Evolutionary conservation across 257 asterid genomes (phyloP), one percentile per base, ranked within the genome.

Genomic region (Solanum bukasovii): DNA sequence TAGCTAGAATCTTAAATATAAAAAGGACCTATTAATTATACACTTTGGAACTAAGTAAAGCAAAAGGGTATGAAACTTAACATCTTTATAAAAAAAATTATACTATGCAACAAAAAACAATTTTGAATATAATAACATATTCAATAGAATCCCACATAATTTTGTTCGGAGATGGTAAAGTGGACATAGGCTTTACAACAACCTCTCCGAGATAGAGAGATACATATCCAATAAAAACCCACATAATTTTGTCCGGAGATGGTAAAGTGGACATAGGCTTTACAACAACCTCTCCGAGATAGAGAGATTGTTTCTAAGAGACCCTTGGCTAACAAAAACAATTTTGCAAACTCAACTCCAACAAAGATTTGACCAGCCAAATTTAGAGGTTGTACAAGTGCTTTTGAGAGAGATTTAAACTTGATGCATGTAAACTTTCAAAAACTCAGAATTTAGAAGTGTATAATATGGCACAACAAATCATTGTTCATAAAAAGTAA

Each of bases 41-140:
- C 63, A 16, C 63, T 52, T 16, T 52, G 23, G 23, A 52, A 52
- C 21, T 49, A 49, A 13, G 59, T 49, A 49, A 5, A 49, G 20
- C 59, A 49, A 49, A 49, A 49, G 59, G 20, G 59, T 49, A 0
- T 13, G 59, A 49, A 49, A 0, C 59, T 49, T 13, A 46, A 49
- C 59, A 0, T 52, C 0, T 52, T 52, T 2, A 6, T 52, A 0
- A 0, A 52, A 6, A 6, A 18, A 52, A 52, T 18, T 52, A 52
- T 52, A 52, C n/a, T 2, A 14, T 14, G 8, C 65, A 56, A 56
- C 11, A 2, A 56, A 56, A 52, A 52, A 52, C 65, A 56, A 59
- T 59, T 59, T 59, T 59, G 25, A 10, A 20, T 20, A 8, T 2
- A 7, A 20, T 59, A 59, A 59, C 25, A 59, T 20, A 21, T 7